phyloP scores from a whole-genome alignment of 2,329 filamentous ascomycete species.

The Trichophyton verrucosum region DNA sequence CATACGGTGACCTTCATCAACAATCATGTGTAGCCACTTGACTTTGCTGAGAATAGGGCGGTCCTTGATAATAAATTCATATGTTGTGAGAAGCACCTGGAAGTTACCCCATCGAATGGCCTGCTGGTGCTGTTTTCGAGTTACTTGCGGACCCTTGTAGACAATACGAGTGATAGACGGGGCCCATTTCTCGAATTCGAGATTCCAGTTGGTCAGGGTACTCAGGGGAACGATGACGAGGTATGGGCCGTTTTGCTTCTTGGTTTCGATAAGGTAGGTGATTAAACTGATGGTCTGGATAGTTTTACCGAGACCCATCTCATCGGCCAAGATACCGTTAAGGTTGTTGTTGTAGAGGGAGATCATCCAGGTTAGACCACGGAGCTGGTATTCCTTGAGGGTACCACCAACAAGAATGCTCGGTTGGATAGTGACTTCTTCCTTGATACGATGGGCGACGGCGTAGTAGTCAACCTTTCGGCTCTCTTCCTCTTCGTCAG shows the following conservation, averaged over 20 bases:
- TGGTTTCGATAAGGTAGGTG: conserved; percentile 92
- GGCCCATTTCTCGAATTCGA: conserved; percentile 98
- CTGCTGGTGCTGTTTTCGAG: conserved; percentile 80
- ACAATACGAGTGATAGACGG: conserved; percentile 76
- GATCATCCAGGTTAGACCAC: conserved; percentile 99
- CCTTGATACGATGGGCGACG: conserved; percentile 89
- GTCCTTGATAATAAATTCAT: conserved; percentile 99
- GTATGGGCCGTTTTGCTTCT: conserved; percentile 82
- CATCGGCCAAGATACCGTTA: conserved; percentile 94
- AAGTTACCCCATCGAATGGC: conserved; percentile 90
- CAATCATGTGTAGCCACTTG: conserved; percentile 99
- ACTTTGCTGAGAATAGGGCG: conserved; percentile 90
- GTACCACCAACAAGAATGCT: conserved; percentile 78
- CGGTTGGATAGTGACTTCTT: conserved; percentile 76
- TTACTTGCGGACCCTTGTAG: conserved; percentile 87
- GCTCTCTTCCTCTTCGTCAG: conserved; percentile 55
- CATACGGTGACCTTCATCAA: conserved; percentile 98
- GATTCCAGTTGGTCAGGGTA: conserved; percentile 96
- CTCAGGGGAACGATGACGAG: conserved; percentile 93
- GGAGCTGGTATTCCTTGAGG: conserved; percentile 95
- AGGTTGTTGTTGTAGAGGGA: conserved; percentile 99
- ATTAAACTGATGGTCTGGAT: conserved; percentile 98
- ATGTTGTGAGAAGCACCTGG: conserved; percentile 92
- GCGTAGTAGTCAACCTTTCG: conserved; percentile 97
- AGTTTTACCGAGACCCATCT: conserved; percentile 99